Percentiles rank a stretch among this genome's conserved stretches.
phyloP scores from a whole-genome alignment of 768 basidiomycete genomes.

The Mrakia gelida region DNA sequence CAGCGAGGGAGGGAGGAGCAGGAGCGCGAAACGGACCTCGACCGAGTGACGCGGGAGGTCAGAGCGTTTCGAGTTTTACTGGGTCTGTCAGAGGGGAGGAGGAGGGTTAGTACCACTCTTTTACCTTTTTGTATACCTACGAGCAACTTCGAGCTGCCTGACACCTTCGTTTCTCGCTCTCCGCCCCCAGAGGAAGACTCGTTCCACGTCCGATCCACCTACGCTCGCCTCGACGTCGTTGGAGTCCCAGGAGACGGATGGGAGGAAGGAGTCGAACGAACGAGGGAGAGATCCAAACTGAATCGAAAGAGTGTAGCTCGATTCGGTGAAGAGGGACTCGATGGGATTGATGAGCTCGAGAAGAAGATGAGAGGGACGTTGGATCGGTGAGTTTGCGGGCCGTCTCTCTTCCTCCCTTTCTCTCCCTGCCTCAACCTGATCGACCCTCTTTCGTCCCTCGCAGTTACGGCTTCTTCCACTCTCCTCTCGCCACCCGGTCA shows the following conservation, averaged over 20 bases:
- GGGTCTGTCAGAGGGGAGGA: neutral
- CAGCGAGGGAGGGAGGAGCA: neutral
- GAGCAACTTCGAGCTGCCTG: neutral
- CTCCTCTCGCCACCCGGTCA: constrained; percentile 54
- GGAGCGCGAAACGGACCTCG: neutral
- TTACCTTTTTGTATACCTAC: neutral
- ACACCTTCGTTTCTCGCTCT: no score
- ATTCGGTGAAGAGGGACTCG: constrained; percentile 45
- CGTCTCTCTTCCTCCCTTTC: neutral
- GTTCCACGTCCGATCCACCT: constrained; percentile 45
- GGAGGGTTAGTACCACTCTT: neutral
- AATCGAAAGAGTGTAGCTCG: constrained; percentile 43
- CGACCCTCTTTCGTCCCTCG: neutral
- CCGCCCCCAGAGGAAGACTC: constrained; percentile 44
- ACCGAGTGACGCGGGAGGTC: constrained; percentile 11
- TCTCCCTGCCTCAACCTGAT: neutral
- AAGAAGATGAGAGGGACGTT: constrained; percentile 65
- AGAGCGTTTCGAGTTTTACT: constrained; percentile 10
- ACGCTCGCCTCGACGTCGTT: constrained; percentile 78
- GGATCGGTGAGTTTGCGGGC: constrained; percentile 61
- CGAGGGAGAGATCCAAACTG: constrained; percentile 55
- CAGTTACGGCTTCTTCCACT: constrained; percentile 88
- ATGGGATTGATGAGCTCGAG: constrained; percentile 69
- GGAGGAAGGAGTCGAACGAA: constrained; percentile 89
- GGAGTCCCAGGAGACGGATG: constrained; percentile 95